Conservation (phyloP, 1,139 yeast species). For the Pichia sp. region DNA sequence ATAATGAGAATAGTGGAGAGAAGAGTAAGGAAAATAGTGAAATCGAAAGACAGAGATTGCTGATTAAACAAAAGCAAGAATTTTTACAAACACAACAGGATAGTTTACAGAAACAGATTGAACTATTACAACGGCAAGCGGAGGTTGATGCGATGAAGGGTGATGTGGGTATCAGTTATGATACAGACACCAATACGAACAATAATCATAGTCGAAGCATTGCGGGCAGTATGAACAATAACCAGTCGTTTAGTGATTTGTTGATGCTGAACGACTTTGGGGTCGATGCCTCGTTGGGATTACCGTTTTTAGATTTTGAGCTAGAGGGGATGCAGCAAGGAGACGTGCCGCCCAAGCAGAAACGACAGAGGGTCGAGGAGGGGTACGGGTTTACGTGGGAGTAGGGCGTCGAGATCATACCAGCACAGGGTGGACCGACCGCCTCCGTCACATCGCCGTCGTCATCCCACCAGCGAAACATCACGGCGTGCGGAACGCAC, state of each 20-base stretch:
- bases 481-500: too few relatives aligned
- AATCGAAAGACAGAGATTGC: constrained; percentile 4
- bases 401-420: too few relatives aligned
- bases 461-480: too few relatives aligned
- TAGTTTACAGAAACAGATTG: constrained; percentile 6
- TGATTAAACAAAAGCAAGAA: constrained; percentile 4
- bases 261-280: constrained; percentile 48
- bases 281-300: constrained; percentile 63
- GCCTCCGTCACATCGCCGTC: too few relatives aligned
- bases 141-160: not conserved
- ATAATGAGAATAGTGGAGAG: not conserved
- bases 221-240: not conserved
- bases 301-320: constrained; percentile 46
- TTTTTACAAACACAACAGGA: constrained; percentile 10
- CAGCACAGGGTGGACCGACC: too few relatives aligned
- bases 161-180: too few relatives aligned
- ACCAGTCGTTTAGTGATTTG: constrained; percentile 29
- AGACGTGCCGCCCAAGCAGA: not conserved
- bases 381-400: not conserved
- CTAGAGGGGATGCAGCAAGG: constrained; percentile 15
- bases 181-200: too few relatives aligned
- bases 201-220: too few relatives aligned
- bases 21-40: not conserved
- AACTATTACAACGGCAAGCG: constrained; percentile 2
- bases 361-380: not conserved